These are phyloP conservation scores for Coemansia aciculifera DNA, from an alignment of 192 early-diverging fungal species.

Conservation along the genomic window DNA sequence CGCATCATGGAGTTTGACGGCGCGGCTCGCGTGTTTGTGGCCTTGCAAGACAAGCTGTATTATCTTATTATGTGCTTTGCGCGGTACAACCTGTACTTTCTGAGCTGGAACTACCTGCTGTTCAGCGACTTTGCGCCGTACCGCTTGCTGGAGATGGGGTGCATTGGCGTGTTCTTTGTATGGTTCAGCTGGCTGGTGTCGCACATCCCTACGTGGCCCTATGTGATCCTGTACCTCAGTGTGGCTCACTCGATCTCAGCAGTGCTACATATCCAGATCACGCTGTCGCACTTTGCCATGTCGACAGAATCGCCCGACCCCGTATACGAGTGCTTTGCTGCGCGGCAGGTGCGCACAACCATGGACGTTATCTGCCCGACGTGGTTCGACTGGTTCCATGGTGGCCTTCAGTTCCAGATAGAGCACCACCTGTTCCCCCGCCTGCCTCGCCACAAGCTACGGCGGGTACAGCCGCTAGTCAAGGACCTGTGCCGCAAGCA, in stretches of 20 bases:
- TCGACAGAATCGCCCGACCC: conserved; percentile 70
- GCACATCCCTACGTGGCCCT: conserved; percentile 66
- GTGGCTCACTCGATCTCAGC: conserved; percentile 82
- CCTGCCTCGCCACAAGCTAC: conserved; percentile 86
- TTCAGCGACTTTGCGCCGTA: conserved; percentile 67
- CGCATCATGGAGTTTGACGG: conserved; percentile 79
- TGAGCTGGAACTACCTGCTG: conserved; percentile 70
- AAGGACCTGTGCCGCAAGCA: conserved; percentile 73
- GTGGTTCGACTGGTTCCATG: conserved; percentile 98
- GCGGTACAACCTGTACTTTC: conserved; percentile 87
- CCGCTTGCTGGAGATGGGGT: conserved; percentile 71
- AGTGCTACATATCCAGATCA: conserved; percentile 94
- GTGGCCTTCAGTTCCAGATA: conserved; percentile 95
- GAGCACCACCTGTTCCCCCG: conserved; percentile 95
- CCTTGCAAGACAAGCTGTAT: conserved; percentile 83
- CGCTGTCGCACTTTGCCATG: conserved; percentile 96
- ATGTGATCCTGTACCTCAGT: conserved; percentile 65
- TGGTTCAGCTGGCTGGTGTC: conserved; percentile 79
- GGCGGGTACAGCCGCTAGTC: conserved; percentile 68
- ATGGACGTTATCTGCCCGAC: conserved; percentile 95
- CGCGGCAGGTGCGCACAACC: conserved; percentile 84
- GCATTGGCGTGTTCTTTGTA: conserved; percentile 71
- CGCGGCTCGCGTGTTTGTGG: conserved; percentile 72
- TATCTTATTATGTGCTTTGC: conserved; percentile 86
- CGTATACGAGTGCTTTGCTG: conserved; percentile 75